Percentiles rank a stretch among this genome's conserved stretches.
These are phyloP conservation scores for Solanum sitiens DNA, from an alignment of 257 asterid species.

Conservation along the genomic window DNA sequence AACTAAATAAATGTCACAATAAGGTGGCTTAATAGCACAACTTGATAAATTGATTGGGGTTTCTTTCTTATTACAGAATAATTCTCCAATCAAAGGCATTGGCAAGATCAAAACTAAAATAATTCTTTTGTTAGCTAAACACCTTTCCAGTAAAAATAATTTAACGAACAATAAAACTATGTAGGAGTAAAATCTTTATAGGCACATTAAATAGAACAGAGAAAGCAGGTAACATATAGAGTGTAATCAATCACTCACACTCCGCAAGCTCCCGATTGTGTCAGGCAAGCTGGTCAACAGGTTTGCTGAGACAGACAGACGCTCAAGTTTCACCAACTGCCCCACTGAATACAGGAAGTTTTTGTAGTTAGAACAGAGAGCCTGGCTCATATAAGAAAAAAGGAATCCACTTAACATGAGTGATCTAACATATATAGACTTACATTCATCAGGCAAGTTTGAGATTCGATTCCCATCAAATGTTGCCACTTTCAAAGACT, in stretches of 20 bases:
- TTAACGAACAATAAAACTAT: not conserved
- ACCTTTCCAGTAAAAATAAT: not conserved
- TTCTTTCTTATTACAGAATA: not conserved
- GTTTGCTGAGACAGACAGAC: slow-evolving; percentile 67
- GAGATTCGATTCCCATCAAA: slow-evolving; percentile 73
- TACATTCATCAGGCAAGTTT: slow-evolving; percentile 91
- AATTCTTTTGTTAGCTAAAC: not conserved
- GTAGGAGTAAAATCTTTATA: not conserved
- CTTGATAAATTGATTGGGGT: not conserved
- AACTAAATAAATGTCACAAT: not conserved
- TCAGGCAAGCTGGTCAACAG: slow-evolving; percentile 59
- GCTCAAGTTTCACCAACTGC: slow-evolving; percentile 92
- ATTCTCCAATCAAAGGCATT: not conserved
- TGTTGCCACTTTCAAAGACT: slow-evolving; percentile 65
- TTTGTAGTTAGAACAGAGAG: not conserved
- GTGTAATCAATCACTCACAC: slow-evolving; percentile 44
- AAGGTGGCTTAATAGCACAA: not conserved
- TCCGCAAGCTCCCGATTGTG: slow-evolving; percentile 97
- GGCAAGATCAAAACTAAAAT: not conserved
- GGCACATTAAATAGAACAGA: not conserved
- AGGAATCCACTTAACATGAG: not conserved
- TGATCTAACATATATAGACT: slow-evolving; percentile 6
- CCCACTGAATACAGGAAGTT: slow-evolving; percentile 57
- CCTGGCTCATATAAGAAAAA: not conserved
- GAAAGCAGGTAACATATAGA: not conserved